Evolutionary conservation across 441 rosid genomes (phyloP), one percentile per base, ranked within the genome.

Genomic region (Aquilaria agallochum): DNA sequence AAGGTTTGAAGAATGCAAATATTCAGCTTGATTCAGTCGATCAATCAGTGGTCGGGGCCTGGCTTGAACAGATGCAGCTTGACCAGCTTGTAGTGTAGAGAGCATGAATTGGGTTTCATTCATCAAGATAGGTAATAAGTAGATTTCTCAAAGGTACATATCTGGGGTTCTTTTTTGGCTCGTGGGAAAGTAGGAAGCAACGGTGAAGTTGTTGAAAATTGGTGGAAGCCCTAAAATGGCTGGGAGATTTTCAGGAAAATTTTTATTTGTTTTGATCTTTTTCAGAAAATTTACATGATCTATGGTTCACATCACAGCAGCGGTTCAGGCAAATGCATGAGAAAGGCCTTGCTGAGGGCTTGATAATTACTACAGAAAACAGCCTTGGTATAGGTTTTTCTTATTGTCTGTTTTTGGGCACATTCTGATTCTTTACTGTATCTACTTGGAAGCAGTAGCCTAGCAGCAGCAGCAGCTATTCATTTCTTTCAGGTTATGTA

Each of bases 1-100:
- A 64, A 60, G 70, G 69, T 27, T 32, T 62, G 66, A 78, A 63
- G 50, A 58, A 61, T 52, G 54, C 78, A 34, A 74, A 62, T 60
- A 45, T 79, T 31, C 75, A 58, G 50, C 53, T 33, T 1, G 74
- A 81, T 59, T 63, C 82, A 32, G 61, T 56, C 3, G 68, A 77
- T 58, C 78, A 73, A 58, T 67, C 76, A 8, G 74, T 80, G 50
- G 53, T 78, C 3, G 80, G 75, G 52, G 75, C 86, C 5, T 83
- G 86, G 88, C 71, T 76, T 8, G 83, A 83, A 83, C 85, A 78
- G 55, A 74, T 76, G 82, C 80, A 80, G 61, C 76, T 80, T 27
- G 82, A 83, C 69, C 82, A 71, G 63, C 78, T 83, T 34, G 76
- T 73, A 67, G 75, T 81, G 53, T 68, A 78, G 77, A 5, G 58